phyloP scores from a whole-genome alignment of 768 basidiomycete genomes.

The Nidula microcarpa region DNA sequence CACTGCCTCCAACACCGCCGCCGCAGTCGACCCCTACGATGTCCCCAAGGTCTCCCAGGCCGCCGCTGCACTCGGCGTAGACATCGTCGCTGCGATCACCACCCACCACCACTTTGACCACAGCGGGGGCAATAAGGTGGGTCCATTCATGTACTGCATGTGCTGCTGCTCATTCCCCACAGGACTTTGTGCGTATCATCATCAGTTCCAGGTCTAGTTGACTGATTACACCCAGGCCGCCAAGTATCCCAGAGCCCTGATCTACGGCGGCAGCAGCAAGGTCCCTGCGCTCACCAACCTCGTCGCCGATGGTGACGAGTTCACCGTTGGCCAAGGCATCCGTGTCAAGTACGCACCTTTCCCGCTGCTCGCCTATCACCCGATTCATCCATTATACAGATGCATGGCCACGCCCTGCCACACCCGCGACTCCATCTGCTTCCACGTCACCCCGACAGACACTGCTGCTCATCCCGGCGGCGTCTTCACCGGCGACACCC shows the following conservation, averaged over 20 bases:
- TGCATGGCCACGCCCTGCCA: conserved; percentile 90
- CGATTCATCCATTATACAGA: conserved; percentile 27
- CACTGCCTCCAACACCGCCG: conserved; percentile 61
- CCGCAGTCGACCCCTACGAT: conserved; percentile 80
- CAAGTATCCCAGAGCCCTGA: conserved; percentile 43
- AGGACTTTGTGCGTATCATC: conserved; percentile 49
- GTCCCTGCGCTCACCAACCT: conserved; percentile 65
- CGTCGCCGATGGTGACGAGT: conserved; percentile 80
- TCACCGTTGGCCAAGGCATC: conserved; percentile 66
- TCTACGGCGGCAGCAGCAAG: conserved; percentile 80
- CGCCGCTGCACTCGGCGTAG: conserved; percentile 58
- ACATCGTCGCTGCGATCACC: conserved; percentile 73
- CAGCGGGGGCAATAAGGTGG: conserved; percentile 80
- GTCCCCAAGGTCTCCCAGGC: conserved; percentile 62
- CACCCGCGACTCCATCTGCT: conserved; percentile 96
- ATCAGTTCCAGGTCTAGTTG: too few relatives aligned
- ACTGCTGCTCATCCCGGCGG: conserved; percentile 55
- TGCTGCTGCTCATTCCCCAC: conserved; percentile 2
- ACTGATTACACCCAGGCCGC: conserved; percentile 25
- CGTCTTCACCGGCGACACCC: conserved; percentile 94
- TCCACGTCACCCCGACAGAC: conserved; percentile 56
- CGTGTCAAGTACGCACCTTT: conserved; percentile 46
- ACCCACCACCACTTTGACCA: conserved; percentile 95
- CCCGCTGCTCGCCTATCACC: neutral
- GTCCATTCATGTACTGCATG: neutral